Evolutionary conservation across 371 early-diverging fungal species (phyloP), one percentile per base, ranked within the genome.

Genomic region (Mucor racemosus): DNA sequence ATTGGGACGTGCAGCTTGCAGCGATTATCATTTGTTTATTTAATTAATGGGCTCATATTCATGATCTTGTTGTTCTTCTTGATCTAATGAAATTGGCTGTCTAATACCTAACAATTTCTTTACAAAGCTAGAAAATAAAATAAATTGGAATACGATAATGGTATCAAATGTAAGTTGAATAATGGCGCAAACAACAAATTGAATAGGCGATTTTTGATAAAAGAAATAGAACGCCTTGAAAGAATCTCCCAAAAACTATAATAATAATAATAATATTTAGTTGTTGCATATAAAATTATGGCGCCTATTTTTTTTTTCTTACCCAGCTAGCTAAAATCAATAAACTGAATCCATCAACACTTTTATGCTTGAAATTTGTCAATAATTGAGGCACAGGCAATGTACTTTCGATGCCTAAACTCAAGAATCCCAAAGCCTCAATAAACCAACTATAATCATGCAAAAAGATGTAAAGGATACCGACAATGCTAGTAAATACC

Each of bases 151-250:
- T 15, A 90, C 84, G 54, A 89, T 81, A 38, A 86, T 46, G n/a
- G 74, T 73, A 59, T 90, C 90, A 15, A 90, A 79, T 0, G 81
- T 75, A 17, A 90, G 76, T 53, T 90, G 89, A 65, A 90, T 73
- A 14, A 79, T 73, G 15, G 88, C 90, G 46, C 90, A 90, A 4
- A 84, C 72, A 56, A 88, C 67, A 57, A 90, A 90, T 65, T 90
- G 89, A n/a, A 86, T 67, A 13, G 89, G 89, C 0, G 88, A 78
- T 11, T 76, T 70, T 5, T 81, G 82, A 57, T 67, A 73, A 40
- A 85, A 74, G 58, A 85, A 90, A 63, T 89, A 88, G 40, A 84
- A 84, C 4, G 85, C 81, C 69, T 90, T 90, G 76, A 88, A 88
- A 7, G 83, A 76, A 67, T 90, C 90, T 42, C 90, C 90, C 61